phyloP scores from a whole-genome alignment of 1,284 basidiomycete species.

The Boletellus deceptivus region DNA sequence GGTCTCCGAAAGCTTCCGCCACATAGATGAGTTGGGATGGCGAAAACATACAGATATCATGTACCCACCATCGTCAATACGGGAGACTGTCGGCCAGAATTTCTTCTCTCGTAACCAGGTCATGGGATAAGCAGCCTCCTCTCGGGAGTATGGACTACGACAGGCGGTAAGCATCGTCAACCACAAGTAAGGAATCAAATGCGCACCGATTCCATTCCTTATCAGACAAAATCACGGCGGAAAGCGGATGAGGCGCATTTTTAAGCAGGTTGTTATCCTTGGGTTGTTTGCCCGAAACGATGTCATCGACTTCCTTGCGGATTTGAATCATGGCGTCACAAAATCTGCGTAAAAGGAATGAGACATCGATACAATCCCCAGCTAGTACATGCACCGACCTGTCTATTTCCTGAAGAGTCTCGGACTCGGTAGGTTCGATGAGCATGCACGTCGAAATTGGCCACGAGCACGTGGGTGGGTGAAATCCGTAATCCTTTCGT shows the following conservation, averaged over 20 bases:
- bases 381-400: conserved; percentile 41
- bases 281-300: conserved; percentile 82
- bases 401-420: conserved; percentile 88
- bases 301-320: conserved; percentile 86
- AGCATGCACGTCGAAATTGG: conserved; percentile 93
- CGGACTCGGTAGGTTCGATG: conserved; percentile 94
- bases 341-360: conserved; percentile 52
- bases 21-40: conserved; percentile 1
- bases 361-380: background rate
- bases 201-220: conserved; percentile 80
- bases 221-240: conserved; percentile 66
- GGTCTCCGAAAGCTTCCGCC: conserved; percentile 70
- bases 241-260: conserved; percentile 91
- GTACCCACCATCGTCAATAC: conserved; percentile 84
- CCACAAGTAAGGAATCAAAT: conserved; percentile 2
- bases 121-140: conserved; percentile 83
- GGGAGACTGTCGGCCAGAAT: conserved; percentile 90
- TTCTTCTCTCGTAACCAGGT: conserved; percentile 80
- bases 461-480: conserved; percentile 92
- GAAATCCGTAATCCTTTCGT: conserved; percentile 79
- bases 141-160: conserved; percentile 78
- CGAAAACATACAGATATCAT: background rate
- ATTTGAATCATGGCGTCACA: conserved; percentile 98
- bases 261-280: conserved; percentile 88
- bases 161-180: background rate